Evolutionary conservation across 441 rosid species (phyloP), one percentile per base, ranked within the genome.

Genomic region (Erodium texanum): DNA sequence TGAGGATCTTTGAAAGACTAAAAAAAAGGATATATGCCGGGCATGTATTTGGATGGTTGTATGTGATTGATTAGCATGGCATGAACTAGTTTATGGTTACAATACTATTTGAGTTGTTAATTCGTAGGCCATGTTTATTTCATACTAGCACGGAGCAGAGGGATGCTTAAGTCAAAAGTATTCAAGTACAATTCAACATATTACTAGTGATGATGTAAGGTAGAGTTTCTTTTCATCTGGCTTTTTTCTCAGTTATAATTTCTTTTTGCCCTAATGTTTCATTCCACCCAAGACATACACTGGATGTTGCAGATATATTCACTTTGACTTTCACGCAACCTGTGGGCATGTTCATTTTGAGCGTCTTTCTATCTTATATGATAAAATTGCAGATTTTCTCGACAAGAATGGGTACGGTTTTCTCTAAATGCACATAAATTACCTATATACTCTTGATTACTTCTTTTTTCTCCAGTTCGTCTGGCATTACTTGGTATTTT

Each of bases 311-410:
- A 95, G 99, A 79, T 92, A 95, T 79, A 74, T 95, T 80, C 98
- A 90, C 88, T 95, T 95, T 18, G 97, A 92, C 84, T 95, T 95
- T 70, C 97, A 92, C 74, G 80, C 66, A 38, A 80, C 90, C 75
- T 95, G 98, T 66, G 99, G 99, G 68, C 98, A 95, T 69, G 80
- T 92, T 77, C 98, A 89, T 79, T 95, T 95, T 84, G 98, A 95
- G 88, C 93, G 87, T 66, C 92, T 95, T 69, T 87, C 99, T 56
- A 83, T 87, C 80, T 94, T 95, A 23, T 90, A 90, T 71, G 98
- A 90, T 15, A 89, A 92, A 83, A 87, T 95, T 19, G 90, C 77
- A 80, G 85, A 81, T 79, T 95, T 92, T 76, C 93, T 95, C 34
- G 96, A 89, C 45, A 80, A 83, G 77, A 87, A 83, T 71, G 95